Evolutionary conservation across 441 rosid species (phyloP), one percentile per base, ranked within the genome.

Genomic region (Erysimum cheiri): DNA sequence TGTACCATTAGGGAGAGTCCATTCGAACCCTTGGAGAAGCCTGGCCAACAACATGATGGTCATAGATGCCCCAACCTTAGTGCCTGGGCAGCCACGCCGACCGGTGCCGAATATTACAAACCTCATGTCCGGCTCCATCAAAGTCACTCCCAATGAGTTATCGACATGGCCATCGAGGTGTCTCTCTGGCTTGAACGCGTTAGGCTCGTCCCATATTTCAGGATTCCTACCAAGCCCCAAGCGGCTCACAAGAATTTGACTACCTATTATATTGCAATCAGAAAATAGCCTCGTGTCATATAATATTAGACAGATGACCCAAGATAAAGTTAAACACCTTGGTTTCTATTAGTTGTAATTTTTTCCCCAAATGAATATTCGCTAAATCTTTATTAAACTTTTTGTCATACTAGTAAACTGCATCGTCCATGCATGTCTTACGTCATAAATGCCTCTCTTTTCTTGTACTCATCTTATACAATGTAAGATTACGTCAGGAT

Each of bases 21-120:
- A 78, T 12, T 60, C 36, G 7, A 78, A 78, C 8, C 76, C 78
- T 28, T 77, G 81, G 41, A 78, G 59, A 40, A 77, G 71, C 71
- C 80, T 77, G 2, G 78, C 78, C 19, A 77, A 48, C 5, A 68
- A 41, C 77, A 77, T 72, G n/a, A 72, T 49, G 2, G 74, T 77
- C 71, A 77, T 41, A 17, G 44, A 65, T 28, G 78, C 10, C 9
- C 81, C 78, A 35, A 77, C 17, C 48, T 65, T 71, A 39, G 36
- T 36, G 0, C 68, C 78, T 4, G 65, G 19, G 39, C 85, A 83
- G 19, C 72, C 57, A 1, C 83, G 77, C 11, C 80, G 65, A 1
- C 82, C 85, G 0, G 47, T 75, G 15, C 83, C 43, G 13, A 81
- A 83, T 26, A 67, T 67, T 4, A 83, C 76, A 29, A 83, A 79